phyloP scores from a whole-genome alignment of 2,329 filamentous ascomycete species.

The Colletotrichum lindemuthianum region DNA sequence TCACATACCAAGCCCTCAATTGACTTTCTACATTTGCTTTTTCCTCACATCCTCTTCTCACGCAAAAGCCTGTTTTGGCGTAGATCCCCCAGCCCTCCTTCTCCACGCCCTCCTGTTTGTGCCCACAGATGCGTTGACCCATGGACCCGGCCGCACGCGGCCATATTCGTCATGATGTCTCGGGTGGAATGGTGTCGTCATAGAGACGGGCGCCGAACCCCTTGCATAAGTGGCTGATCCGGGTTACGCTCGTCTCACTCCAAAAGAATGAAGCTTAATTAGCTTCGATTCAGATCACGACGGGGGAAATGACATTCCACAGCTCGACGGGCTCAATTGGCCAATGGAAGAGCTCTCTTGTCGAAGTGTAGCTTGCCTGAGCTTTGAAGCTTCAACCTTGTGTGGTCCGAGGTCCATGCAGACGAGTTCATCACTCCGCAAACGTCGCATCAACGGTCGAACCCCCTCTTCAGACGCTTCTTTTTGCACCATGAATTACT shows the following conservation, averaged over 20 bases:
- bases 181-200: constrained; percentile 37
- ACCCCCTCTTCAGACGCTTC: too few species aligned
- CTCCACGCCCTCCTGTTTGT: neutral
- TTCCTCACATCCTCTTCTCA: neutral
- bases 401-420: too few species aligned
- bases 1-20: constrained; percentile 34
- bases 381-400: too few species aligned
- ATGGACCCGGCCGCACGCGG: constrained; percentile 22
- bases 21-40: neutral
- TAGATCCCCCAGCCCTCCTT: neutral
- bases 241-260: constrained; percentile 8
- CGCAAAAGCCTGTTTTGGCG: neutral
- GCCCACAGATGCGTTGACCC: constrained; percentile 28
- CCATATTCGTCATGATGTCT: constrained; percentile 33
- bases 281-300: neutral
- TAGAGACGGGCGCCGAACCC: constrained; percentile 26
- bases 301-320: too few species aligned
- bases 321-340: constrained; percentile 7
- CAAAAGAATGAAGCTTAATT: constrained; percentile 12
- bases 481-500: too few species aligned
- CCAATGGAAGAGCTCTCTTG: constrained; percentile 3
- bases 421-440: too few species aligned
- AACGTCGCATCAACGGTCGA: too few species aligned
- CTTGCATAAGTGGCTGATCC: constrained; percentile 37
- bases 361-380: too few species aligned